Base-by-base conservation (phyloP, 2,329 filamentous ascomycete species). In the Colletotrichum salicis region DNA sequence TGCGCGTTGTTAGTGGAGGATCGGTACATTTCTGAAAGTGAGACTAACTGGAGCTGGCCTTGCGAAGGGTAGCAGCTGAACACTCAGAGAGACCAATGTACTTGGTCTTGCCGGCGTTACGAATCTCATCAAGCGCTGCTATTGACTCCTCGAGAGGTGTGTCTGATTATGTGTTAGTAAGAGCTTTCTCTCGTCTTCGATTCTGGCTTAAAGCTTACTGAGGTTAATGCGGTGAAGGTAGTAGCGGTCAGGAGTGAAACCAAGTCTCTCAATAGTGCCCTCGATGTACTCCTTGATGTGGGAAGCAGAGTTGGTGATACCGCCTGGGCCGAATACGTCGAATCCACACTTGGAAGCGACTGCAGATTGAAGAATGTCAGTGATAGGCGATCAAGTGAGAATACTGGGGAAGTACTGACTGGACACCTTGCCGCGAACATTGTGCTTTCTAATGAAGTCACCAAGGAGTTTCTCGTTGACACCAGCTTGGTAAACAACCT, bases 401-500 rank as follows among this genome's bases (percentile, higher is more conserved):
- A 35, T 15, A 41, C 13, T 41, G 2, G 41, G 4, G 37, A 12
- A 5, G 4, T 19, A 19, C 1, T 11, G 77, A 85, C 84, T 76
- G 72, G 87, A 86, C n/a, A 87, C 51, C 73, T 86, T 86, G 66
- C 86, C 84, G 1, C 86, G 83, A 11, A 84, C 78, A 60, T 86
- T 84, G 76, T 87, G 84, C 74, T 86, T 87, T 29, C 82, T 76
- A 71, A 87, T 86, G 71, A 87, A 87, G 37, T 86, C 84, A 4
- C 85, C 86, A 0, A 87, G 86, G 0, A 87, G 80, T 76, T 85
- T 86, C 66, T 87, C 86, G 60, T 87, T 87, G 13, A 85, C 80
- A 45, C 85, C 85, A 1, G 81, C 80, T 75, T 79, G 75, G 70
- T 87, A 87, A 4, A 82, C 80, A 27, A 86, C 84, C 84, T 85